Base-by-base conservation (phyloP, 2,329 filamentous ascomycete species). In the Phialocephala sp. region DNA sequence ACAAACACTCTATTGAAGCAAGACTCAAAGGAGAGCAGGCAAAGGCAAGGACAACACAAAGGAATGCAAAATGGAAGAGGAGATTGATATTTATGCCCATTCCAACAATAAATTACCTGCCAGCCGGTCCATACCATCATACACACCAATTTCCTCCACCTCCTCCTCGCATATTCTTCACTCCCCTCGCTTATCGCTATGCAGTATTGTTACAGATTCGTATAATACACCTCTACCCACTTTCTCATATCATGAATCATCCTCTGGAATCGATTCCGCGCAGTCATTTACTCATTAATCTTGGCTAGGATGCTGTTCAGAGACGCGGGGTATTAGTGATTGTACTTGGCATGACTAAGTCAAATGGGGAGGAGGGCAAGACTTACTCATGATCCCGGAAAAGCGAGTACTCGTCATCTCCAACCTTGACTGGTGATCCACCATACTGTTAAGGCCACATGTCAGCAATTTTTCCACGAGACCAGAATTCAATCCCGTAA, bases 311-410 rank as follows among this genome's bases (percentile, higher is more conserved):
- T 92, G 80, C 94, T 97, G 75, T 47, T 47, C 43, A 20, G 32
- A 27, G n/a, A 47, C 20, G 45, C 2, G 20, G n/a, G 18, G n/a
- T n/a, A 52, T 65, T 39, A 67, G 60, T 62, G 52, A n/a, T 54
- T 54, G 35, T 36, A 11, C 35, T 47, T 47, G 14, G 11, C 9
- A 11, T 43, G 12, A 14, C 47, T 4, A 36, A 22, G 36, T 20
- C 27, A 12, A 20, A 62, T 35, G 20, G 39, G 39, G 14, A 37
- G 27, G 45, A 27, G 27, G 18, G 57, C 41, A 60, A 37, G 20
- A 91, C 94, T 83, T 89, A 98, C 94, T 99, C 95, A 84, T 93
- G 91, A 82, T 99, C 95, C 77, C 95, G 88, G 91, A 97, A 99
- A 71, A 99, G 89, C 71, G 91, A 89, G 85, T 88, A 98, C 84